A percentile compares a stretch with the other conserved stretches of the same genome.
phyloP scores from a whole-genome alignment of 768 basidiomycete genomes.

The Lactifluus volemus region DNA sequence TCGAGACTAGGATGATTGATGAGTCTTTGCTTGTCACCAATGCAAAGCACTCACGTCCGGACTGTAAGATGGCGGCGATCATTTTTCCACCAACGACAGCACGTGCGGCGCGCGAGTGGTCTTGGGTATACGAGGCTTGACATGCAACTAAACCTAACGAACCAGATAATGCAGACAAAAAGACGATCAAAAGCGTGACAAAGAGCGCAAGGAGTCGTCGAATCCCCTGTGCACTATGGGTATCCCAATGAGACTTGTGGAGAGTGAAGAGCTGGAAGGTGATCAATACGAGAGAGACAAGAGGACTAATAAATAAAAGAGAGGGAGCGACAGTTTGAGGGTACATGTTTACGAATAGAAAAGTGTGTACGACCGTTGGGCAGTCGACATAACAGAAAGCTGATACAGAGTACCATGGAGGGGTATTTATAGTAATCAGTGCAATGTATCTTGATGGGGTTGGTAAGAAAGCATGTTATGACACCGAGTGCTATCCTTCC shows the following conservation, averaged over 20 bases:
- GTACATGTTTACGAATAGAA: constrained; percentile 1
- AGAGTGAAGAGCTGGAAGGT: background rate
- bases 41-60: constrained; percentile 5
- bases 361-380: background rate
- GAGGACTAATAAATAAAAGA: constrained; percentile 9
- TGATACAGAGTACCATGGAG: background rate
- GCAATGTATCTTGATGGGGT: background rate
- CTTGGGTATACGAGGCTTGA: background rate
- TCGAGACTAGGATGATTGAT: constrained; percentile 2
- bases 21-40: background rate
- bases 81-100: constrained; percentile 1
- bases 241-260: constrained; percentile 7
- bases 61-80: constrained; percentile 1
- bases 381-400: constrained; percentile 1
- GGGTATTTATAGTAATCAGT: constrained; percentile 1
- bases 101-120: constrained; percentile 1
- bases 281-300: constrained; percentile 3
- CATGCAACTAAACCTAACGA: constrained; percentile 6
- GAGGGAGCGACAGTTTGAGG: constrained; percentile 12
- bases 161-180: constrained; percentile 4
- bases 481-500: background rate
- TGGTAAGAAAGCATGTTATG: background rate
- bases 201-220: constrained; percentile 8
- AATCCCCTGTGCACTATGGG: background rate
- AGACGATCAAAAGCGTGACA: background rate